Base-by-base conservation (phyloP, 306 rosid species). In the Citrullus amarus region DNA sequence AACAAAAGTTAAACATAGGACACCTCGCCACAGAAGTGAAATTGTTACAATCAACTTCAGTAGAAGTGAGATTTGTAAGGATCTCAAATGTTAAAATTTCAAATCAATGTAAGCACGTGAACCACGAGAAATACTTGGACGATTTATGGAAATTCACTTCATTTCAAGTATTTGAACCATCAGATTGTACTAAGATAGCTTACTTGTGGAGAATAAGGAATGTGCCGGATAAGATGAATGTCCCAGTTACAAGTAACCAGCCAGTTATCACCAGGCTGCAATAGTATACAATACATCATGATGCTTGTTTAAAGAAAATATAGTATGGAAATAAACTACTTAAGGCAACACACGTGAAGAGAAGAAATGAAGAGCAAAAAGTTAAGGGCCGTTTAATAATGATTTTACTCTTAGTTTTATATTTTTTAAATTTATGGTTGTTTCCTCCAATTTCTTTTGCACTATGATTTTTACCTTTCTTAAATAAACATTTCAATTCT, bases 261-360 rank as follows among this genome's bases (percentile, higher is more conserved):
- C 92, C 92, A 17, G 87, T 46, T 78, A 88, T 77, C 78, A 88
- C 79, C 59, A 90, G 84, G 76, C 96, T 90, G 91, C 87, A 84
- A 22, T 51, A 32, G 73, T 63, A 44, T 38, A 44, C 3, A 44
- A 58, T 15, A 16, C 38, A 34, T 54, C 75, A 25, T 28, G 78
- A 22, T 15, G 48, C 13, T 65, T 34, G 30, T 34, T 3, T 66
- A 41, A 82, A 13, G 70, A 56, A 62, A 78, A 12, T 30, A 61
- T 18, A 69, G n/a, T 13, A 6, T 16, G 0, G 15, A 41, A 43
- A 43, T 16, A 14, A 30, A 39, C 36, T 38, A 36, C 13, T 66
- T 12, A 9, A 20, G 66, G 20, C 5, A n/a, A 6, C 28, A 17
- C 25, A 16, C 13, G 3, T 30, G 62, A 51, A 32, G 73, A 1